A percentile compares a stretch with the other conserved stretches of the same genome.
Conservation (phyloP, 169 alveolate species). For the Plasmodium coatneyi region DNA sequence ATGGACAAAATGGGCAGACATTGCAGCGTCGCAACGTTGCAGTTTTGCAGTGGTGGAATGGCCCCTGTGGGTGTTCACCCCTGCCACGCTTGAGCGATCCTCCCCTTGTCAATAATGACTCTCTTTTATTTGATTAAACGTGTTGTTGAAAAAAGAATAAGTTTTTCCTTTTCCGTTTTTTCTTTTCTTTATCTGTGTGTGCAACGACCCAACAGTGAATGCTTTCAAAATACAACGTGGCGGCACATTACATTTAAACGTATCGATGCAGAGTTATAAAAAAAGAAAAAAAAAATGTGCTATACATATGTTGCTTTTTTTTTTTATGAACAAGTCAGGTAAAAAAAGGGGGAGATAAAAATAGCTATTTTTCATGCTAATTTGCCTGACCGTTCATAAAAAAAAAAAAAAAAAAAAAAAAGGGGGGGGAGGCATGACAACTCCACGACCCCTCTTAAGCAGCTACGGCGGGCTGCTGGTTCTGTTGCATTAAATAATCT, state of each 20-base stretch:
- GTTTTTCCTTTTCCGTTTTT: not conserved
- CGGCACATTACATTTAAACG: not conserved
- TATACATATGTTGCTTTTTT: too few relatives aligned
- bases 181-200: not conserved
- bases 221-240: too few relatives aligned
- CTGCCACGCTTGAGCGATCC: not conserved
- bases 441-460: not conserved
- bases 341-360: too few relatives aligned
- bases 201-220: too few relatives aligned
- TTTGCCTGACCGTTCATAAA: too few relatives aligned
- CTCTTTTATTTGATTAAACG: not conserved
- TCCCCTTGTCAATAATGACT: not conserved
- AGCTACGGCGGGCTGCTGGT: conserved; percentile 29
- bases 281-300: not conserved
- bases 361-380: too few relatives aligned
- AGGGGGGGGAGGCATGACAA: not conserved
- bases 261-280: not conserved
- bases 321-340: too few relatives aligned
- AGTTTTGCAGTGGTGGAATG: not conserved
- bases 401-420: not conserved
- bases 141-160: not conserved
- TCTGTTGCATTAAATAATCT: conserved; percentile 91
- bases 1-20: not conserved
- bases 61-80: not conserved
- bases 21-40: not conserved